Evolutionary conservation across 768 basidiomycete species (phyloP), one percentile per base, ranked within the genome.

Genomic region (Kwoniella shandongensis): DNA sequence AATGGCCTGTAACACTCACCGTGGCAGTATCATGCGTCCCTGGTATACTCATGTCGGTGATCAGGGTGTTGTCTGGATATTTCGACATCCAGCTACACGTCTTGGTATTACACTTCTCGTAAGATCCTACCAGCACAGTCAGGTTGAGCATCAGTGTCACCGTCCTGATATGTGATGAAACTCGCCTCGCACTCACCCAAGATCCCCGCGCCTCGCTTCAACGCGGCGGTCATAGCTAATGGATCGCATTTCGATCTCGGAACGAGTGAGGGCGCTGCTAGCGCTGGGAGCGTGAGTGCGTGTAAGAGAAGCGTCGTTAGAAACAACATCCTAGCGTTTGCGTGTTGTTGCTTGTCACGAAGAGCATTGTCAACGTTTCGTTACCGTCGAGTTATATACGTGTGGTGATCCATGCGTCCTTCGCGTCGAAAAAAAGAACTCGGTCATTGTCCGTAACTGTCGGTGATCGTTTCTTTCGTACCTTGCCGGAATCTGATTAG

Each of bases 11-110:
- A 44, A 17, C 10, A 36, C 56, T 51, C 23, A 58, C 56, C 10
- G 56, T 51, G 13, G 56, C 56, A 18, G 56, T 44, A 32, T 58
- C 56, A 15, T 58, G 56, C 6, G 56, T 58, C 18, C 56, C 56
- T 18, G 56, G 56, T 13, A 58, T 51, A 17, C 45, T 49, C 18
- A 58, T 40, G 36, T 51, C 56, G 15, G 41, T 58, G 5, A 58
- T 23, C 32, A 10, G 29, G 17, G 56, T 58, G 15, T 22, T n/a
- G 35, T 58, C 56, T 26, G 56, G 18, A 11, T 49, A 29, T 17
- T 46, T 51, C 13, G 46, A 29, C 56, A 58, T 58, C 56, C 56
- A 58, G 3, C 42, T 42, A 26, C 56, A 58, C 17, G 44, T 29
- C 12, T 48, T 42, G 1, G 48, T 48, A 7, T 42, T 51, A 22